phyloP scores from a whole-genome alignment of 2,329 filamentous ascomycete species.

The Magnaporthales sp. region DNA sequence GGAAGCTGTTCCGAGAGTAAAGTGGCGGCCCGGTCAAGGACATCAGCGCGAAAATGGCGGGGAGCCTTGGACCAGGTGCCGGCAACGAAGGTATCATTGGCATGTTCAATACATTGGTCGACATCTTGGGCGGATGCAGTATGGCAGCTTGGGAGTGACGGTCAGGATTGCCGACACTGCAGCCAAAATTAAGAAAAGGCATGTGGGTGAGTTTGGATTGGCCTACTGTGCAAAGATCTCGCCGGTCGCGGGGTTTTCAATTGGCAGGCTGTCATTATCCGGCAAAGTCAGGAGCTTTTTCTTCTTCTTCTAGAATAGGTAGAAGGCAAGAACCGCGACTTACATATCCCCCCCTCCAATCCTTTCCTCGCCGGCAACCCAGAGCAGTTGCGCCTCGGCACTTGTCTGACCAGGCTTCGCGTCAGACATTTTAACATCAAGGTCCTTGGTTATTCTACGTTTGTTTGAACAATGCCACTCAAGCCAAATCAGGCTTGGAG shows the following conservation, averaged over 20 bases:
- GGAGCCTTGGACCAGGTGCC: slow-evolving; percentile 49
- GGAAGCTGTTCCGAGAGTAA: slow-evolving; percentile 44
- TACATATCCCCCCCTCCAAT: slow-evolving; percentile 12
- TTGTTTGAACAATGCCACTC: not conserved
- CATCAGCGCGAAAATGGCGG: slow-evolving; percentile 49
- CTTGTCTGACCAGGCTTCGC: not conserved
- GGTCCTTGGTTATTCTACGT: not conserved
- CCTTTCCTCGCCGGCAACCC: slow-evolving; percentile 12
- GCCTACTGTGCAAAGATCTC: slow-evolving; percentile 15
- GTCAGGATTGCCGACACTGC: slow-evolving; percentile 3
- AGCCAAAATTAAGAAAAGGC: not conserved
- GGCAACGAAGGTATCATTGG: slow-evolving; percentile 36
- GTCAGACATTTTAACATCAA: not conserved
- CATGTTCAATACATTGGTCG: slow-evolving; percentile 27
- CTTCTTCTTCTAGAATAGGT: not conserved
- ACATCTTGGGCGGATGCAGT: slow-evolving; percentile 36
- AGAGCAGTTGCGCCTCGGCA: slow-evolving; percentile 8
- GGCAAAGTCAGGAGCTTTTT: not conserved
- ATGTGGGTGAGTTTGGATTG: not conserved
- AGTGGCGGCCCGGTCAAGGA: slow-evolving; percentile 50
- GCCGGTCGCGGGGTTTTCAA: slow-evolving; percentile 18
- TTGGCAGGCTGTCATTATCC: slow-evolving; percentile 13
- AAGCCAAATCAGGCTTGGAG: not conserved
- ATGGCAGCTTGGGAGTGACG: slow-evolving; percentile 30
- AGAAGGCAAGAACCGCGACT: slow-evolving; percentile 3